These are phyloP conservation scores for Xylariomycetidae sp. DNA, from an alignment of 2,329 filamentous ascomycete genomes.

Conservation along the genomic window DNA sequence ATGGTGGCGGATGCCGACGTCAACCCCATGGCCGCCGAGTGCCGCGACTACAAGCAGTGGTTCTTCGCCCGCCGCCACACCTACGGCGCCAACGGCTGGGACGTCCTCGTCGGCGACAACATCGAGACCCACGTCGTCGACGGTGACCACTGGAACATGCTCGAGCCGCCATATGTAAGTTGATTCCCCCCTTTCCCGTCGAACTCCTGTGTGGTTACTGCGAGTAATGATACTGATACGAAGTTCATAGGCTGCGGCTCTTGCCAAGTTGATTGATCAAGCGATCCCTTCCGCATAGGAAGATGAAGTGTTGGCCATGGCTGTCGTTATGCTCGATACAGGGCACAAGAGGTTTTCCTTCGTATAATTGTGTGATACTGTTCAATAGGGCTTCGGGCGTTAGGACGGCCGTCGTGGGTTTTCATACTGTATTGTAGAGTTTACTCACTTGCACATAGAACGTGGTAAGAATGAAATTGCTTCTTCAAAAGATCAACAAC, in stretches of 20 bases:
- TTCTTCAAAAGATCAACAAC: too few species aligned
- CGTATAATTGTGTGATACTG: too few species aligned
- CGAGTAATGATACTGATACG: too few species aligned
- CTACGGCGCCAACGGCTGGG: constrained; percentile 11
- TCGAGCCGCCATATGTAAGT: constrained; percentile 12
- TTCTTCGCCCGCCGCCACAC: constrained; percentile 7
- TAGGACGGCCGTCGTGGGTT: too few species aligned
- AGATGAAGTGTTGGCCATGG: too few species aligned
- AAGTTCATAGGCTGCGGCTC: constrained; percentile 2
- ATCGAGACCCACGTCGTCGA: constrained; percentile 8
- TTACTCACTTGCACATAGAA: too few species aligned
- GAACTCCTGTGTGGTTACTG: not conserved
- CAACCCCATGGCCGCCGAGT: constrained; percentile 9
- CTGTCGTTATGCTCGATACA: too few species aligned
- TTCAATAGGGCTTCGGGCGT: too few species aligned
- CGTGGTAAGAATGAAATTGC: too few species aligned
- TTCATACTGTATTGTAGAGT: too few species aligned
- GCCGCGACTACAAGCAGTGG: constrained; percentile 8
- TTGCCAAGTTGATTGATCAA: constrained; percentile 7
- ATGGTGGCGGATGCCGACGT: constrained; percentile 2
- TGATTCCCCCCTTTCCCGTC: not conserved
- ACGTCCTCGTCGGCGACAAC: constrained; percentile 9
- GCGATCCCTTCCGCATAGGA: constrained; percentile 1
- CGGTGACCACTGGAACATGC: constrained; percentile 12
- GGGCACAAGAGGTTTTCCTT: too few species aligned